These are phyloP conservation scores for Staphylotrichum longicolle DNA, from an alignment of 495 filamentous ascomycete species.

Conservation along the genomic window DNA sequence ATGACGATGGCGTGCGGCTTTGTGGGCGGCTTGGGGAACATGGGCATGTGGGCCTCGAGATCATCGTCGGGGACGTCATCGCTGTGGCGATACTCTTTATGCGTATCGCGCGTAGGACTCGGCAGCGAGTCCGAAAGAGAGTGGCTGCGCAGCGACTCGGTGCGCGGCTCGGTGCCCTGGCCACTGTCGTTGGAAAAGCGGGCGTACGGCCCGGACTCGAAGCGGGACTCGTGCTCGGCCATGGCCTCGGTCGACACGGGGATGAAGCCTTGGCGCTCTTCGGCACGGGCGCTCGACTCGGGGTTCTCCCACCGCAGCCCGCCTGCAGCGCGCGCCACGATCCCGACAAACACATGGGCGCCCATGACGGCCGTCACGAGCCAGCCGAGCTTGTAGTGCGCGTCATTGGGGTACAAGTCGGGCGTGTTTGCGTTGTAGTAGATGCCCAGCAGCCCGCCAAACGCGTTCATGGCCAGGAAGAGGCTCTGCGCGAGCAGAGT, in stretches of 20 bases:
- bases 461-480: slow-evolving; percentile 70
- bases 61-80: slow-evolving; percentile 42
- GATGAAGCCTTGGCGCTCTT: slow-evolving; percentile 56
- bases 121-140: slow-evolving; percentile 57
- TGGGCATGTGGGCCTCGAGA: slow-evolving; percentile 30
- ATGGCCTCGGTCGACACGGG: slow-evolving; percentile 68
- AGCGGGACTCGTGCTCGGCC: slow-evolving; percentile 54
- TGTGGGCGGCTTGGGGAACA: slow-evolving; percentile 18
- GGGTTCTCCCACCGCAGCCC: slow-evolving; percentile 25
- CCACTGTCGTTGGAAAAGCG: slow-evolving; percentile 85
- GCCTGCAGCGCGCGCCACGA: slow-evolving; percentile 56
- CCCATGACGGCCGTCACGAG: slow-evolving; percentile 67
- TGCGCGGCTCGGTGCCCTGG: slow-evolving; percentile 75
- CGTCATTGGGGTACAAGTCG: slow-evolving; percentile 84
- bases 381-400: slow-evolving; percentile 90
- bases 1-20: slow-evolving; percentile 29
- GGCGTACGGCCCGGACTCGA: slow-evolving; percentile 44
- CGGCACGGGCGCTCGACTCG: slow-evolving; percentile 24
- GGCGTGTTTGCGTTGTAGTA: slow-evolving; percentile 82
- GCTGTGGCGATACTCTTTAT: slow-evolving; percentile 47
- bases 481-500: slow-evolving; percentile 69
- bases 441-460: slow-evolving; percentile 68
- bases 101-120: slow-evolving; percentile 52
- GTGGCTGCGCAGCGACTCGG: slow-evolving; percentile 62
- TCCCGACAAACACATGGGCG: slow-evolving; percentile 65